Conservation (phyloP, 192 early-diverging fungal species). For the Phlyctochytrium arcticum region DNA sequence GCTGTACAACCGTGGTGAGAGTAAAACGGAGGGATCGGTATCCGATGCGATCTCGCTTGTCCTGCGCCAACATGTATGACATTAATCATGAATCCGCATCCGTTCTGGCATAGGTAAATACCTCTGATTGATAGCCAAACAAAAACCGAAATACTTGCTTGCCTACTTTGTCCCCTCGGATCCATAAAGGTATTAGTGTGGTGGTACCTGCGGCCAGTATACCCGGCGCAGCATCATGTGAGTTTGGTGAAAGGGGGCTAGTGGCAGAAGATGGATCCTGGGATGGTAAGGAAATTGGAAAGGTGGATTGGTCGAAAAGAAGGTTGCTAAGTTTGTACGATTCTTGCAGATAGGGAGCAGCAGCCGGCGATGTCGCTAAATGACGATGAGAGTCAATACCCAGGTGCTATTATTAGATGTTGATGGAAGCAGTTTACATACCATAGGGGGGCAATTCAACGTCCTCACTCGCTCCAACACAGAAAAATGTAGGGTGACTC, state of each 20-base stretch:
- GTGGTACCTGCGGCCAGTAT: slow-evolving; percentile 65
- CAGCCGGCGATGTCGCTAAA: background rate
- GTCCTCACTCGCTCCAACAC: slow-evolving; percentile 44
- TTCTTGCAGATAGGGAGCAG: slow-evolving; percentile 3
- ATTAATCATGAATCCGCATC: background rate
- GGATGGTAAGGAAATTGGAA: slow-evolving; percentile 42
- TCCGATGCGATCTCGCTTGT: slow-evolving; percentile 50
- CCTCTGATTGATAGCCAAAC: slow-evolving; percentile 79
- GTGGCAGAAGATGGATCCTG: no score
- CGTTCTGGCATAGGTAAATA: slow-evolving; percentile 7
- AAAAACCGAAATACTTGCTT: slow-evolving; percentile 74
- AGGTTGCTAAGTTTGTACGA: slow-evolving; percentile 41
- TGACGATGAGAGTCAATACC: background rate
- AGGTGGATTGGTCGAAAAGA: slow-evolving; percentile 52
- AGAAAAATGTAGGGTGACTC: slow-evolving; percentile 86
- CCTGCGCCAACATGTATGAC: slow-evolving; percentile 12
- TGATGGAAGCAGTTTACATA: slow-evolving; percentile 3
- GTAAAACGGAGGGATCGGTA: slow-evolving; percentile 66
- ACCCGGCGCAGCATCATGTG: no score
- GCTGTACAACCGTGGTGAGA: slow-evolving; percentile 61
- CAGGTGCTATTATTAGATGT: no score
- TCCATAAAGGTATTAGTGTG: slow-evolving; percentile 77
- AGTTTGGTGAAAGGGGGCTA: no score
- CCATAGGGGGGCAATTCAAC: background rate
- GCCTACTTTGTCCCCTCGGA: slow-evolving; percentile 88